Evolutionary conservation across 2,329 filamentous ascomycete species (phyloP), one percentile per base, ranked within the genome.

Genomic region (Beauveria scarabaeidicola): DNA sequence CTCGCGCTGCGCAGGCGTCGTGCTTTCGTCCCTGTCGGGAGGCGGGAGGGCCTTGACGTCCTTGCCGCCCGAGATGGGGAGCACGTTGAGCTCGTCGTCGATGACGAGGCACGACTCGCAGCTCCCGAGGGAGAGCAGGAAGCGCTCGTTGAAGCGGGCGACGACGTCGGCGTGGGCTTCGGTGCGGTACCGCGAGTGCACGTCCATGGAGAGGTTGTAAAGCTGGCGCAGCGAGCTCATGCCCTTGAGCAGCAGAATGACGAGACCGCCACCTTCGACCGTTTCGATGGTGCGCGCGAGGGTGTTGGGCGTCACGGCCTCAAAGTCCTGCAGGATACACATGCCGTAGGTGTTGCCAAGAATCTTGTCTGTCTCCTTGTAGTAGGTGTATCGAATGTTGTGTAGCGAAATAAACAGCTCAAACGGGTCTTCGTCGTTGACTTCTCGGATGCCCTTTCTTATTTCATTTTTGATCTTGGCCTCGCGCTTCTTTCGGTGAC

Each of bases 361-460:
- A 70, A 99, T 97, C 80, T 97, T 97, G 69, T 99, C 94, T 29
- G 94, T 97, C 78, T 99, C 94, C 77, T 99, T 99, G 80, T 99
- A 99, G 81, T 96, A 99, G 61, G 94, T 91, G 82, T 99, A 99
- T 74, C 94, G 89, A 72, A 99, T 96, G 74, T 97, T 91, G 77
- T 97, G 90, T 60, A 96, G 86, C 61, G 91, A 94, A 67, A 97
- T 88, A 76, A 97, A 99, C 58, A 97, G 84, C 76, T 99, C 94
- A 78, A 99, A 99, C 0, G 94, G 89, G 71, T 99, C 94, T 71
- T 96, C 91, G 58, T 86, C 83, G 73, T 99, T 96, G 63, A 89
- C 85, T 74, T 99, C 94, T 69, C 95, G 85, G 65, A 92, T 91
- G 48, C 94, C 94, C 68, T 91, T 85, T 78, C 96, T 97, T 74